Base-by-base conservation (phyloP, 352 stramenopile genomes). In the Globisporangium recalcitrans region DNA sequence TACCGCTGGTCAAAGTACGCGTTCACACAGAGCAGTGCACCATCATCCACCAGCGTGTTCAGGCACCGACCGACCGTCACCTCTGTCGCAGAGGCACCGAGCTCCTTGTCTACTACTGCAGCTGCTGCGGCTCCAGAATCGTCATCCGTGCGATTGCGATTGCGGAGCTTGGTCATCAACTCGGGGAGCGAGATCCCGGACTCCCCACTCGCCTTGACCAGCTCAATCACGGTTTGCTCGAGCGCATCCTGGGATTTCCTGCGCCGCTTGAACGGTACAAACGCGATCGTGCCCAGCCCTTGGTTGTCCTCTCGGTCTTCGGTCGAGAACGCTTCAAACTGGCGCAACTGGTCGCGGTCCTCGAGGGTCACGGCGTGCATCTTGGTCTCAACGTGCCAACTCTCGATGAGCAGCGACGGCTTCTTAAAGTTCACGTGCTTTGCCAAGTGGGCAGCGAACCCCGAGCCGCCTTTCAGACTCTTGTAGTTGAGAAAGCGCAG, bases 351-450 rank as follows among this genome's bases (percentile, higher is more conserved):
- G 1, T 77, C 56, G 26, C 67, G 51, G 19, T 85, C 69, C 5
- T 84, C 69, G 5, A 82, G 36, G 14, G 71, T 76, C 36, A 87
- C 71, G 21, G 72, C 75, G 34, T 74, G 66, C 68, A 89, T 79
- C 26, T 79, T 85, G 0, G 78, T 87, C 60, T 89, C 80, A 11
- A 93, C 84, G 51, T 76, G 77, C 84, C 84, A 93, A 38, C 64
- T 87, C 22, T 92, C 77, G 24, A 82, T 85, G 29, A 90, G 60
- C 66, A 81, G 71, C 1, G 78, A 80, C 0, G 74, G 74, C 31
- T 84, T 88, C 21, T 80, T 71, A 34, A 81, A 81, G 29, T 72
- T 80, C 2, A 88, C 68, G 24, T 80, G 80, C 61, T 88, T 88
- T 4, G 83, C 82, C 29, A 92, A 68, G 47, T 92, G 83, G 4